A percentile compares a stretch with the other conserved stretches of the same genome.
Conservation (phyloP, 495 filamentous ascomycete species). For the Ramalina peruviana region DNA sequence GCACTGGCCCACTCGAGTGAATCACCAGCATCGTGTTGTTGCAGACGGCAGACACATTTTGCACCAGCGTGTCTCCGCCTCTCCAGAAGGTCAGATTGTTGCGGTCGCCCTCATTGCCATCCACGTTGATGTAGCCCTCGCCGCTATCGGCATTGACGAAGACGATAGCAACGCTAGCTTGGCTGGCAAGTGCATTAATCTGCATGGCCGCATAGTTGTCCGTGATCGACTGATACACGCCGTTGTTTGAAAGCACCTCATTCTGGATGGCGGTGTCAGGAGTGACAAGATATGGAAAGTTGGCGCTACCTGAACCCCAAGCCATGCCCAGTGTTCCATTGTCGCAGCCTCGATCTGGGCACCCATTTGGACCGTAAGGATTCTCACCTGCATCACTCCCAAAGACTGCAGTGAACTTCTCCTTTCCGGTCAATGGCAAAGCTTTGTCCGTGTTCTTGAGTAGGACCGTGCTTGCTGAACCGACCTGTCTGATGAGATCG, state of each 20-base stretch:
- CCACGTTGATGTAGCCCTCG: conserved; percentile 73
- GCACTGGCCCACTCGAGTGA: conserved; percentile 70
- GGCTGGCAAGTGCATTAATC: conserved; percentile 47
- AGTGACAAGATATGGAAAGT: conserved; percentile 85
- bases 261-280: conserved; percentile 75
- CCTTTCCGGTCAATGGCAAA: conserved; percentile 62
- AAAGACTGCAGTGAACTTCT: conserved; percentile 65
- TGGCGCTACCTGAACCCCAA: conserved; percentile 82
- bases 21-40: conserved; percentile 91
- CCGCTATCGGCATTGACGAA: conserved; percentile 83
- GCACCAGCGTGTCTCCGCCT: conserved; percentile 64
- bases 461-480: conserved; percentile 65
- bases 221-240: conserved; percentile 57
- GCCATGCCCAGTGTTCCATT: conserved; percentile 83
- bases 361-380: conserved; percentile 71
- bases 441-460: conserved; percentile 68
- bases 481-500: conserved; percentile 56
- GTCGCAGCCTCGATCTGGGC: conserved; percentile 68
- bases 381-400: conserved; percentile 76
- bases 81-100: conserved; percentile 89
- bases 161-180: conserved; percentile 62
- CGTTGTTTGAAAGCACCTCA: conserved; percentile 41
- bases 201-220: conserved; percentile 54
- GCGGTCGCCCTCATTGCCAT: conserved; percentile 77
- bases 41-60: conserved; percentile 59